phyloP scores from a whole-genome alignment of 768 basidiomycete species.

The Holtermannia corniformis region DNA sequence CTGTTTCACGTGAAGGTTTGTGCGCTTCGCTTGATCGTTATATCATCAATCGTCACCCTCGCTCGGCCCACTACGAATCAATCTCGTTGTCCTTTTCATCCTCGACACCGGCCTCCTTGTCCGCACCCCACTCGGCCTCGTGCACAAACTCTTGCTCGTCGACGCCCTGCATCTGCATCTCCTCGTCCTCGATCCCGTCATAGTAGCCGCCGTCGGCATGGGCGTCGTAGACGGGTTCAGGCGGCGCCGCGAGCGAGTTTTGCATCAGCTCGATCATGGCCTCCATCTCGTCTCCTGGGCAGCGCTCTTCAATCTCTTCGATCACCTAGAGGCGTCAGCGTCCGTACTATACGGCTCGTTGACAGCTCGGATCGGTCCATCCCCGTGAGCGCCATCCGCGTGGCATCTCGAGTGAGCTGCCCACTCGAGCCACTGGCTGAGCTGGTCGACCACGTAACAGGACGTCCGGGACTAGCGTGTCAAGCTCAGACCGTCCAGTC shows the following conservation, averaged over 20 bases:
- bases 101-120: conserved; percentile 31
- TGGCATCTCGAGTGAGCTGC: too few relatives aligned
- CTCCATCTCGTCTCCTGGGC: conserved; percentile 57
- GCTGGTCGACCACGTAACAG: too few relatives aligned
- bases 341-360: too few relatives aligned
- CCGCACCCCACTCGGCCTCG: conserved; percentile 31
- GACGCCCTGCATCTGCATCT: conserved; percentile 5
- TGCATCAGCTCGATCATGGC: conserved; percentile 55
- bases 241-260: conserved; percentile 10
- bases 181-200: conserved; percentile 11
- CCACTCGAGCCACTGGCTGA: too few relatives aligned
- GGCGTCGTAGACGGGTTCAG: not conserved
- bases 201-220: not conserved
- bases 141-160: conserved; percentile 27
- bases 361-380: too few relatives aligned
- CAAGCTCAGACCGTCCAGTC: too few relatives aligned
- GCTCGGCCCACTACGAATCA: conserved; percentile 13
- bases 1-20: not conserved
- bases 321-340: conserved; percentile 74
- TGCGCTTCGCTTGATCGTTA: too few relatives aligned
- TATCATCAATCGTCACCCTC: not conserved
- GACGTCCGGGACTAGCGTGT: too few relatives aligned
- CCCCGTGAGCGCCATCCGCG: too few relatives aligned
- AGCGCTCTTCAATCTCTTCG: conserved; percentile 79
- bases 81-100: conserved; percentile 33